Base-by-base conservation (phyloP, 1,139 yeast species). In the Pneumocystis canis region DNA sequence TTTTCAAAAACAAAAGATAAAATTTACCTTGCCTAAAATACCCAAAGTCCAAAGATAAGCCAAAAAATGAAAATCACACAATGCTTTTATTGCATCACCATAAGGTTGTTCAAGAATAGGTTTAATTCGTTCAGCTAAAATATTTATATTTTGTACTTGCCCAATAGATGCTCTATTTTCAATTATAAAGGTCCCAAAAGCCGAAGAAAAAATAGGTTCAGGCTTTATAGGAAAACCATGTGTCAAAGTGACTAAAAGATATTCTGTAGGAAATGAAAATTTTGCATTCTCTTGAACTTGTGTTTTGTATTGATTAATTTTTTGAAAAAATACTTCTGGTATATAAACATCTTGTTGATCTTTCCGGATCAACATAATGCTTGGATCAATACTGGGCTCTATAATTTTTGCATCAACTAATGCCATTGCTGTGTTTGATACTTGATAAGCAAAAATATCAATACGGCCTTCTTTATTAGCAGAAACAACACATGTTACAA, bases 231-330 rank as follows among this genome's bases (percentile, higher is more conserved):
- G 96, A 80, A 92, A 92, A 1, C 98, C 96, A 73, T 92, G 97
- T 18, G 95, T 86, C 66, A 92, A 76, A 2, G 97, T 85, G 0
- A 92, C 95, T 62, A 94, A 75, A 66, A 94, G 75, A 72, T 88
- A 94, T 68, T 94, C 98, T 18, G 89, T 94, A 0, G 99, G 99
- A 73, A 94, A 89, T 5, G 96, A 89, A 0, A 98, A 97, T 71
- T 87, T 88, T 16, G 97, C 98, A 70, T 88, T 87, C 58, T 84
- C 83, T 71, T 89, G 89, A 20, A 92, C 95, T 61, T 89, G 84
- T 33, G 89, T 77, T 6, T 89, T 89, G 74, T 92, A 94, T 73
- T 94, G 97, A 72, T 94, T 94, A 68, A 83, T 80, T 72, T 83
- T 84, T 74, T 84, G 83, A 77, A 85, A 94, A 70, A 88, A 87